Evolutionary conservation across 768 basidiomycete species (phyloP), one percentile per base, ranked within the genome.

Genomic region (Amanita exitialis): DNA sequence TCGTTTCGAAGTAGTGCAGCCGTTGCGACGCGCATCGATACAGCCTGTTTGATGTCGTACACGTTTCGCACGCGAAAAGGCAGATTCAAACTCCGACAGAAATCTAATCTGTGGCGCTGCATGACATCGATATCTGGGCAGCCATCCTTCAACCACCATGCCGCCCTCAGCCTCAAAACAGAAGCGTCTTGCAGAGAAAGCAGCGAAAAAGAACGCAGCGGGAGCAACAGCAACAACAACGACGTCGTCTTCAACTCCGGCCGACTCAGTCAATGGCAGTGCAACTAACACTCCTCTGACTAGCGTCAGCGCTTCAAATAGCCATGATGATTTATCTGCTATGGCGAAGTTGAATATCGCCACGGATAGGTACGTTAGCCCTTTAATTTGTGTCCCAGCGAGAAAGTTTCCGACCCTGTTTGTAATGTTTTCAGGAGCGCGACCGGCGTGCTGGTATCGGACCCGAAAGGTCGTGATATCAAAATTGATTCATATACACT

Each of bases 401-500:
- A 32, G 18, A 23, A 25, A 23, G 6, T 9, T 44, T 44, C 9
- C 37, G 43, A 53, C 51, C 30, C 64, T 42, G 42, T 48, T 43
- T 20, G 27, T 23, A 35, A 41, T 44, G 37, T 53, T 47, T n/a
- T 62, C 30, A 91, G 90, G 83, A 90, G 87, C 60, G 85, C 92
- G 15, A 77, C 86, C 21, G 96, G 96, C 52, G 94, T 97, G 16
- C 77, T 98, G 23, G 84, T 92, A 41, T 96, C 93, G 13, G 96
- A 99, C 68, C 66, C 76, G 41, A 93, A 97, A 67, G 80, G 85
- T 45, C 85, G 96, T 50, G 96, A 99, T 73, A 86, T 99, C 78
- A 97, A 97, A 72, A 94, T 98, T 60, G 92, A 96, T 62, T 77
- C 83, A 20, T 99, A 82, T 66, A 96, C 94, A 0, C 79, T 99